phyloP scores from a whole-genome alignment of 805 yeast genomes.

The Myxozyma monticola region DNA sequence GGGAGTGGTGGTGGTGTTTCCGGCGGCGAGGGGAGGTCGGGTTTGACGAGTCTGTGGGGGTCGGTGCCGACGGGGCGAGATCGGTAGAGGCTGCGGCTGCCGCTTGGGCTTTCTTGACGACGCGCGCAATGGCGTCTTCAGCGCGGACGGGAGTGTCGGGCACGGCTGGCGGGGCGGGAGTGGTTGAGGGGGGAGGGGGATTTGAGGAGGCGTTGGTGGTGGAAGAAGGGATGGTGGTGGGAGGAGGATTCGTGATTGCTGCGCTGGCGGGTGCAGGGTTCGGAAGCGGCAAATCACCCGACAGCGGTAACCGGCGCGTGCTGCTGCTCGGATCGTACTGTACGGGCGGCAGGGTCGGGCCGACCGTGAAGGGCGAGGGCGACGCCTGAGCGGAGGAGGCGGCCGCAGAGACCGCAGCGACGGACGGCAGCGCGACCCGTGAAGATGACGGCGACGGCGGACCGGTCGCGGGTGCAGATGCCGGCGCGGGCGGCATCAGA shows the following conservation, averaged over 20 bases:
- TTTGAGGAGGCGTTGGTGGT: not conserved
- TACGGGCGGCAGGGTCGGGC: conserved; percentile 35
- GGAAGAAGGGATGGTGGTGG: not conserved
- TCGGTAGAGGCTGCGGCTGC: conserved; percentile 27
- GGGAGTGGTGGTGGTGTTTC: too few species aligned
- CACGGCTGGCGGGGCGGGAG: not conserved
- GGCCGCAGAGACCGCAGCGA: not conserved
- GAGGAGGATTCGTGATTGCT: not conserved
- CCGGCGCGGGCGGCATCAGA: not conserved
- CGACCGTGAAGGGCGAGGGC: conserved; percentile 28
- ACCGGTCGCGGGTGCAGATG: not conserved
- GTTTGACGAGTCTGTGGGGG: conserved; percentile 15
- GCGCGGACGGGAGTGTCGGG: conserved; percentile 34
- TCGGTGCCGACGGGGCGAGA: conserved; percentile 10
- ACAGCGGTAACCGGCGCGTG: conserved; percentile 9
- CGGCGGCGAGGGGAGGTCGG: conserved; percentile 12
- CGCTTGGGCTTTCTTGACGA: conserved; percentile 28
- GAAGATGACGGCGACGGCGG: not conserved
- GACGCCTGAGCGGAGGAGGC: not conserved
- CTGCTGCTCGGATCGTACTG: conserved; percentile 33
- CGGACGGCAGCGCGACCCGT: not conserved
- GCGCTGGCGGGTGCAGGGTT: not conserved
- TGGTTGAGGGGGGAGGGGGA: not conserved
- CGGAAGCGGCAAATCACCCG: not conserved
- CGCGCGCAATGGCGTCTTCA: conserved; percentile 42